Base-by-base conservation (phyloP, 306 rosid species). In the Hippophae tibetana region DNA sequence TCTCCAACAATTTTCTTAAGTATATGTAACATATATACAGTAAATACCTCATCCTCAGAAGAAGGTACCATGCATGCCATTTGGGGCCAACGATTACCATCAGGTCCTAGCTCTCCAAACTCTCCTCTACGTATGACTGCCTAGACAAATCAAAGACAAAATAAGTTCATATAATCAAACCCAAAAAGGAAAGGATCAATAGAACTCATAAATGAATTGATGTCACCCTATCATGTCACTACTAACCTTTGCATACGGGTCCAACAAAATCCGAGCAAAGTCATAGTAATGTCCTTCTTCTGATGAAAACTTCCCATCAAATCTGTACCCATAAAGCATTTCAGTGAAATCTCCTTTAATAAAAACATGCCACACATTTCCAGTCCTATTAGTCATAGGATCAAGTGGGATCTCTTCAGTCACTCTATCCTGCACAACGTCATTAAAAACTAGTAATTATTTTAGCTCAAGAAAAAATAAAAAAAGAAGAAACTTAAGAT, bases 211-310 rank as follows among this genome's bases (percentile, higher is more conserved):
- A 1, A 59, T 7, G 5, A 9, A 25, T 6, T 14, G 6, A 44
- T 38, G 12, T 31, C n/a, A 27, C 42, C 61, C 54, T 5, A 25
- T 7, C 2, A 7, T 31, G 7, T 42, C 62, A 74, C 87, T 60
- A 74, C 87, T 74, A 69, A 92, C 95, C 79, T 88, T 88, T 60
- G 89, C 99, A 75, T 92, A 92, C 55, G 99, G 99, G 54, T 92
- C 99, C 52, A 88, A 18, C 50, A 92, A 47, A 73, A 85, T 68
- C 27, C 79, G 86, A 73, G 93, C 79, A 54, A 81, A 56, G 58
- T 83, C 90, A 68, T 58, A 85, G 76, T 79, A 87, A 49, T 73
- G 89, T 42, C 99, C 99, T 43, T 88, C 64, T 62, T 61, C 64
- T 1, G 95, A 93, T 43, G 82, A 76, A 80, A 79, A 83, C 44